Conservation (phyloP, 2,329 filamentous ascomycete species). For the Ilyonectria sp. region DNA sequence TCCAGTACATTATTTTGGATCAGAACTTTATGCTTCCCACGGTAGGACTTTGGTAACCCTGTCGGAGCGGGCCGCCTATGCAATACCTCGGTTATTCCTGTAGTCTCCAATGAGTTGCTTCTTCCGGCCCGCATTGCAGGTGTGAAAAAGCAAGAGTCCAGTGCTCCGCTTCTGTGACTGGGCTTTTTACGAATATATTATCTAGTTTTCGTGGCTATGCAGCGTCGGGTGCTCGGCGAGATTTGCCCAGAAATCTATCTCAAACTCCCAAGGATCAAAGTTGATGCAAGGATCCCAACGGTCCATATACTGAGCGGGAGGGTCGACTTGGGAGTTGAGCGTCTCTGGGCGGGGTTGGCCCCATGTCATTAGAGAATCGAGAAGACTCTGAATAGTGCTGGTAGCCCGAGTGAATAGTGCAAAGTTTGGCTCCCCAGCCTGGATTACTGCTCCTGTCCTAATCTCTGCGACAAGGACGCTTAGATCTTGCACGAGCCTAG, state of each 20-base stretch:
- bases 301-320: background rate
- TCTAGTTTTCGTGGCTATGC: background rate
- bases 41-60: too few species aligned
- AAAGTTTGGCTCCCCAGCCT: slow-evolving; percentile 37
- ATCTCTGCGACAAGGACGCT: slow-evolving; percentile 35
- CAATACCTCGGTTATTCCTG: too few species aligned
- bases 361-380: slow-evolving; percentile 25
- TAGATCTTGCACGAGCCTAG: slow-evolving; percentile 33
- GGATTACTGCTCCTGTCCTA: slow-evolving; percentile 28
- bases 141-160: too few species aligned
- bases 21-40: too few species aligned
- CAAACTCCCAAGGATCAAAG: slow-evolving; percentile 38
- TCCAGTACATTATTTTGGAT: too few species aligned
- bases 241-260: slow-evolving; percentile 38
- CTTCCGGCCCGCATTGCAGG: too few species aligned
- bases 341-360: background rate
- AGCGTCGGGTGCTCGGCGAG: slow-evolving; percentile 40
- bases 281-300: slow-evolving; percentile 31
- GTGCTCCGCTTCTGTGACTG: too few species aligned
- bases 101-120: too few species aligned
- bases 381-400: slow-evolving; percentile 34
- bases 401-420: slow-evolving; percentile 36
- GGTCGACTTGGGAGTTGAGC: background rate
- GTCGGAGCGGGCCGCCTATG: too few species aligned
- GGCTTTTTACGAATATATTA: too few species aligned